phyloP scores from a whole-genome alignment of 2,329 filamentous ascomycete genomes.

The Podosphaera xanthii region DNA sequence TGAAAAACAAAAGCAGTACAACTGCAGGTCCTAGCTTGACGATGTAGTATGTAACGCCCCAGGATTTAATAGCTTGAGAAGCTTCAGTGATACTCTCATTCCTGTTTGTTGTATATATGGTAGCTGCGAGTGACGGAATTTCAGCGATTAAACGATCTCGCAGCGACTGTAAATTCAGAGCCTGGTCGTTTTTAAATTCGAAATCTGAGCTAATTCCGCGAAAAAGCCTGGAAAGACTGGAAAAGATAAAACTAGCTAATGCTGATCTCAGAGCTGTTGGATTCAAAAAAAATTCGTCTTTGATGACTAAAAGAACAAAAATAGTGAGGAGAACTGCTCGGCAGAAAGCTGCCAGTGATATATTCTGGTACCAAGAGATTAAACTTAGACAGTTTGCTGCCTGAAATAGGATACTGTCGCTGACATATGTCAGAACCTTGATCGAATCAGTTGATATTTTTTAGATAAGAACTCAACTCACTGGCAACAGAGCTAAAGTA shows the following conservation, averaged over 20 bases:
- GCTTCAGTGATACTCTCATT: conserved; percentile 10
- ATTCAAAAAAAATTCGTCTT: conserved; percentile 11
- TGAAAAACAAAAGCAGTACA: conserved; percentile 10
- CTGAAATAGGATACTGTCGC: conserved; percentile 11
- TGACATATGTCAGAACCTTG: conserved; percentile 13
- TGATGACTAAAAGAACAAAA: conserved; percentile 3
- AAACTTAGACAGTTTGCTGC: conserved; percentile 6
- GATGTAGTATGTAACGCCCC: conserved; percentile 6
- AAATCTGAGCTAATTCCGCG: conserved; percentile 6
- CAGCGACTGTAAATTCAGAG: conserved; percentile 7
- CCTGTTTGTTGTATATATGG: conserved; percentile 7
- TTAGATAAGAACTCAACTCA: conserved; percentile 3
- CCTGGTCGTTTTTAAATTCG: conserved; percentile 5
- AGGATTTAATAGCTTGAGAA: conserved; percentile 5
- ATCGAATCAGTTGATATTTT: conserved; percentile 2
- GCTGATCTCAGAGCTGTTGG: conserved; percentile 5
- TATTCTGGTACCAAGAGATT: conserved; percentile 5
- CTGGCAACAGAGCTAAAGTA: conserved; percentile 12
- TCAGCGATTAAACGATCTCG: conserved; percentile 9
- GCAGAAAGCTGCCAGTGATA: conserved; percentile 4
- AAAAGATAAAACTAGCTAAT: conserved; percentile 6
- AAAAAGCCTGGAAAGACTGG: conserved; percentile 10
- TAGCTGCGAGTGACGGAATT: conserved; percentile 9
- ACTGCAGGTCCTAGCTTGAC: conserved; percentile 8
- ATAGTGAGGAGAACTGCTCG: conserved; percentile 6